Conservation (phyloP, 75 land plant genomes). For the Selaginella moellendorffii region DNA sequence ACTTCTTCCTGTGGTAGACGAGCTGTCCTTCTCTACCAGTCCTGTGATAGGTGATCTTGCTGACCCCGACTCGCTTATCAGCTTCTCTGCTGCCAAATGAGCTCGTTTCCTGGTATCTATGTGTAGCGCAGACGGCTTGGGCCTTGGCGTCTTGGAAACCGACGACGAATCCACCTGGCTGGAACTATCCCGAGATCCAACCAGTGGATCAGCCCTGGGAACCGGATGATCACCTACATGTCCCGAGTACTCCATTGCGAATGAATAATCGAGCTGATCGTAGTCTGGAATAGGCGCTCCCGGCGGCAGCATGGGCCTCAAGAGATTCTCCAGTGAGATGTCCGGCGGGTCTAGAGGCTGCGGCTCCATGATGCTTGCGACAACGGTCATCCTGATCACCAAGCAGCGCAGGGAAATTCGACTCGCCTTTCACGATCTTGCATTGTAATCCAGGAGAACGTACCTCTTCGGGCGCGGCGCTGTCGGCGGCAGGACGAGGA, state of each 20-base stretch:
- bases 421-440: too few relatives aligned
- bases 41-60: neutral
- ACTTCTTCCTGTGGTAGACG: neutral
- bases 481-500: too few relatives aligned
- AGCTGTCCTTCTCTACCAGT: neutral
- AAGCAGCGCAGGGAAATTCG: too few relatives aligned
- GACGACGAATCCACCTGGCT: neutral
- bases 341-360: too few relatives aligned
- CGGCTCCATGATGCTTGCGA: neutral
- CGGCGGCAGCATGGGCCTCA: conserved; percentile 37
- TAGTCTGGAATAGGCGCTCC: conserved; percentile 15
- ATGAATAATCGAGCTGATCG: conserved; percentile 35
- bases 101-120: neutral
- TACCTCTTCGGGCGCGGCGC: too few relatives aligned
- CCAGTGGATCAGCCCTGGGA: conserved; percentile 47
- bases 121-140: neutral
- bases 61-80: neutral
- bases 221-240: conserved; percentile 49
- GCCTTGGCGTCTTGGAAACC: neutral
- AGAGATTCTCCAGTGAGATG: neutral
- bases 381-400: neutral
- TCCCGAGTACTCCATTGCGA: conserved; percentile 71
- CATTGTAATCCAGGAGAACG: too few relatives aligned
- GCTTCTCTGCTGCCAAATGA: neutral
- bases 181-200: conserved; percentile 1